Evolutionary conservation across 2,329 filamentous ascomycete species (phyloP).

Genomic region (Fusarium torreyae): DNA sequence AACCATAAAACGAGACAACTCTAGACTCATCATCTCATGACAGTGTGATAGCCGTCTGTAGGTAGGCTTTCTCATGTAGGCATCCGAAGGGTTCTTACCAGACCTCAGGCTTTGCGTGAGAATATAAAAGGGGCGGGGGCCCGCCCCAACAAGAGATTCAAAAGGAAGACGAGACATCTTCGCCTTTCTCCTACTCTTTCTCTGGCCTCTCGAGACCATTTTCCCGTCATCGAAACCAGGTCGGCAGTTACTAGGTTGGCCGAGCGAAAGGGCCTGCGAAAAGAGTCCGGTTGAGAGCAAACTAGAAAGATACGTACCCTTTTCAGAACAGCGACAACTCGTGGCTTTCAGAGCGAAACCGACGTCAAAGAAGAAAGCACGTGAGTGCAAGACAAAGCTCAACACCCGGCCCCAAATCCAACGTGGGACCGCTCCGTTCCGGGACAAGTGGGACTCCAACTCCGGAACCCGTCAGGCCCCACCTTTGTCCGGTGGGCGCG

Average conservation of each 20-base stretch:
- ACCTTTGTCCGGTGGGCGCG: slow-evolving; percentile 1
- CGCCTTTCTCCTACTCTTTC: slow-evolving; percentile 28
- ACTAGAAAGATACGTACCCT: slow-evolving; percentile 43
- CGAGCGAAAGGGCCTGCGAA: slow-evolving; percentile 41
- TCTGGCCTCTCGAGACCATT: slow-evolving; percentile 31
- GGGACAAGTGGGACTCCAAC: slow-evolving; percentile 24
- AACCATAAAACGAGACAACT: not conserved
- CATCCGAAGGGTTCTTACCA: slow-evolving; percentile 9
- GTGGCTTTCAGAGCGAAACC: slow-evolving; percentile 12
- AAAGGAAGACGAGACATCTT: slow-evolving; percentile 38
- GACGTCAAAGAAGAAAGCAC: slow-evolving; percentile 25
- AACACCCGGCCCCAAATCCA: slow-evolving; percentile 12
- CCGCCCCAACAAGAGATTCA: slow-evolving; percentile 30
- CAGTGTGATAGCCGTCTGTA: slow-evolving; percentile 2
- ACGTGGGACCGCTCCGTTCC: slow-evolving; percentile 18
- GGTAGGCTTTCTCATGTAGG: slow-evolving; percentile 13
- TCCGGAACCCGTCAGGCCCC: not conserved
- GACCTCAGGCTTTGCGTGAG: slow-evolving; percentile 41
- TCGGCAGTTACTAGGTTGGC: slow-evolving; percentile 43
- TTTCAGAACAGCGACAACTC: slow-evolving; percentile 21
- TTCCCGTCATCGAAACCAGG: slow-evolving; percentile 40
- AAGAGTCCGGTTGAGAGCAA: slow-evolving; percentile 33
- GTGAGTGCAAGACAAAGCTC: slow-evolving; percentile 12
- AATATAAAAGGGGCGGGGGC: slow-evolving; percentile 49
- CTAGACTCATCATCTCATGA: slow-evolving; percentile 15